phyloP scores from a whole-genome alignment of 139 green algal genomes.

The Closterium sp. region DNA sequence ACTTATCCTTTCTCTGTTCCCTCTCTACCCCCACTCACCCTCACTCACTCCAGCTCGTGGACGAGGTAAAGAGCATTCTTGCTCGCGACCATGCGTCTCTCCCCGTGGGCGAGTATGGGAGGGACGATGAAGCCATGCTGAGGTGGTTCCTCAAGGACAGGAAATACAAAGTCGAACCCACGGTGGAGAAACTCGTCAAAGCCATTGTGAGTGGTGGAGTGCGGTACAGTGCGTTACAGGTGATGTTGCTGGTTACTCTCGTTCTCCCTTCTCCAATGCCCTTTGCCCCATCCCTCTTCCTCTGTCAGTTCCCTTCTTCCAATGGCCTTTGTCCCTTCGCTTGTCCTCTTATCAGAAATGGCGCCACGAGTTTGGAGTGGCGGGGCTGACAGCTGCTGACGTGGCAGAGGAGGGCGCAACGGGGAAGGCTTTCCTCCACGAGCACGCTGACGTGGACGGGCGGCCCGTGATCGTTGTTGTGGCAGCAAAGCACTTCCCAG shows the following conservation, averaged over 20 bases:
- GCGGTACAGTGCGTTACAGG: too few relatives aligned
- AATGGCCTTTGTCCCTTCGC: background rate
- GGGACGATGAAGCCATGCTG: constrained; percentile 26
- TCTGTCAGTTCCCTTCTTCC: too few relatives aligned
- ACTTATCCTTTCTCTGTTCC: too few relatives aligned
- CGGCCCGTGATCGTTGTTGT: constrained; percentile 82
- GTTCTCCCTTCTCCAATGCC: background rate
- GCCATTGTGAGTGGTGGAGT: constrained; percentile 4
- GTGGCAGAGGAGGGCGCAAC: constrained; percentile 64
- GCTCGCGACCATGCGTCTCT: constrained; percentile 12
- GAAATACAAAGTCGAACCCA: constrained; percentile 41
- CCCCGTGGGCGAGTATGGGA: background rate
- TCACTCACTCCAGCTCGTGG: constrained; percentile 13
- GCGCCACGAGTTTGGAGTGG: constrained; percentile 40
- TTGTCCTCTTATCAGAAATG: constrained; percentile 14
- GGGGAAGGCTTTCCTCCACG: constrained; percentile 85
- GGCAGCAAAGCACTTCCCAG: constrained; percentile 56
- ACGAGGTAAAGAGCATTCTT: constrained; percentile 24
- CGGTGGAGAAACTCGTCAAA: constrained; percentile 38
- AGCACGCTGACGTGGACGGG: constrained; percentile 66
- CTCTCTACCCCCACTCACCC: too few relatives aligned
- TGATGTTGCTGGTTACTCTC: too few relatives aligned
- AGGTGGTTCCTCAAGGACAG: constrained; percentile 55
- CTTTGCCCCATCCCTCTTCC: background rate
- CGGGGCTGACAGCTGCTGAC: constrained; percentile 18